Evolutionary conservation across 306 rosid genomes (phyloP), one percentile per base, ranked within the genome.

Genomic region (Quercus cerris): DNA sequence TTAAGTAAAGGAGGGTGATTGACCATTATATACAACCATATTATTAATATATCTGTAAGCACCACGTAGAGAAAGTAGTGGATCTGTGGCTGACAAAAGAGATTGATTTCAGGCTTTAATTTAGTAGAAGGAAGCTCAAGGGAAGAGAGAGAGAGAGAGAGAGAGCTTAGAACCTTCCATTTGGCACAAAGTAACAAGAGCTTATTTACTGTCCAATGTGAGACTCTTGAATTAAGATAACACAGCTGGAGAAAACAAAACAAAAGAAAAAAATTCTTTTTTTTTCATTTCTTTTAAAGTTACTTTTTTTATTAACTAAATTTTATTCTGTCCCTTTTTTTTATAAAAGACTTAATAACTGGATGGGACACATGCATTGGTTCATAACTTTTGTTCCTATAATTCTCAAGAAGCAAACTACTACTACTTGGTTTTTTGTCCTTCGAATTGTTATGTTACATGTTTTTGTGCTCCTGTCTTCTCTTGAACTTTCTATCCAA

Each of bases 141-240:
- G 71, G 46, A 2, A 7, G 58, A 14, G 72, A 56, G 74, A 75
- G 73, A 64, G 41, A 35, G 41, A 71, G 56, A 74, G 76, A 77
- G 62, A 54, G 31, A 69, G 61, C 88, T 82, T 81, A 82, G 96
- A 92, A 85, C 86, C 90, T 89, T 88, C 97, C 90, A 88, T 88
- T 85, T 68, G 80, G 86, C 90, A 87, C 86, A 85, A 87, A 78
- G 89, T 72, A 78, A 87, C 86, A 82, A 80, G 79, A 75, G 90
- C 87, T 87, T 70, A 71, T 78, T 84, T 80, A 89, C 71, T 64
- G 92, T 84, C 89, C 69, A 81, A 76, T 86, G 90, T 72, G 93
- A 87, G 86, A 78, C 89, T 82, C 87, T 79, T 73, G 89, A 84
- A 84, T 72, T 88, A 85, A 88, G 88, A 91, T 86, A 84, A 78